Base-by-base conservation (phyloP, 352 stramenopile genomes). In the Peronospora farinosa region DNA sequence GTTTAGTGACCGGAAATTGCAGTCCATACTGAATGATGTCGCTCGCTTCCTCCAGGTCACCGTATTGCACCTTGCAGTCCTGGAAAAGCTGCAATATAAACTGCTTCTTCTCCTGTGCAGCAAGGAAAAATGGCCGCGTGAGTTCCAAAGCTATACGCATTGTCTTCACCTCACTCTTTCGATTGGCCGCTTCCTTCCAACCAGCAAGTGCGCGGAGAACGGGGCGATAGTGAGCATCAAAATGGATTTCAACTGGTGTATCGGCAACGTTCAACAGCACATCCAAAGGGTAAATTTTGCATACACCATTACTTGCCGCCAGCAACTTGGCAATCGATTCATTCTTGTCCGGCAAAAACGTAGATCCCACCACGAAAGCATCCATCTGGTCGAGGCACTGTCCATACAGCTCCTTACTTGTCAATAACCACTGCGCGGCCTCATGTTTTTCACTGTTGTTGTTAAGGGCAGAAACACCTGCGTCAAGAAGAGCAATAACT, bases 31-130 rank as follows among this genome's bases (percentile, higher is more conserved):
- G 62, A 33, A 90, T 76, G 10, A 90, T 72, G 6, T 71, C 57
- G 3, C 71, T 76, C 1, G 72, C 71, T 12, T 86, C 70, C 9
- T 48, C 21, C 60, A 88, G 73, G 39, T 88, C 71, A 16, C 79
- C 74, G 17, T 80, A 87, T 51, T 86, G 79, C 15, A 90, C 73
- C 9, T 53, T 63, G 27, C 79, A 76, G 41, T 87, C 74, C 40
- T 80, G 64, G 48, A 90, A 86, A 23, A 90, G 54, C 27, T 85
- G 65, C 38, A 86, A 49, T 41, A 90, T 44, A 49, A 88, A 87
- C 13, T 63, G 41, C 38, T 84, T 86, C 54, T 90, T 90, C 41
- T 86, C 72, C 1, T 51, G 27, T 7, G 68, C 66, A 40, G 65
- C 53, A 12, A 72, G 27, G 36, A 86, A 81, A 52, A 88, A 86